Evolutionary conservation across 129 eudicot genomes (phyloP), one percentile per base, ranked within the genome.

Genomic region (Ambrosia trifida): DNA sequence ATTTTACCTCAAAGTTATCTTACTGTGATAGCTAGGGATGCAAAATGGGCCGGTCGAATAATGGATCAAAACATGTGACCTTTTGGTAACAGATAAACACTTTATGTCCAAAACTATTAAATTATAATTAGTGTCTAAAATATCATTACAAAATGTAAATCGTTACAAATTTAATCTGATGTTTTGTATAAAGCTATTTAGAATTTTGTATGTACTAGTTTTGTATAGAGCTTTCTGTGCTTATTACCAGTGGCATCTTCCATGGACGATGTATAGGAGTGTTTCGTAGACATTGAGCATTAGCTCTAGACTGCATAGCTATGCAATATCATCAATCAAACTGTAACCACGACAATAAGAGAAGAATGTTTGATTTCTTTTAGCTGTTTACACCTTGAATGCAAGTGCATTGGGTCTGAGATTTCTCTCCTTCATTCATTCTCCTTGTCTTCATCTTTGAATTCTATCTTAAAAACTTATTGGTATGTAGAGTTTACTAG

Each of bases 401-500:
- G n/a, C 32, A 64, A 64, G 17, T 2, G 52, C 32, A 66, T 2
- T 7, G 0, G 14, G 7, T 13, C 11, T 46, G 58, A 24, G 58
- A 66, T 46, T 45, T 66, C 28, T 62, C 46, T 35, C 13, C 66
- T 31, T 33, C 40, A 20, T 74, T n/a, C n/a, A n/a, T n/a, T n/a
- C 19, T 19, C 63, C 18, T 19, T 50, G 30, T 74, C 66, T 53
- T 53, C 66, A 28, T 75, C 20, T 41, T 12, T 65, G 52, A 49
- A 54, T 54, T 51, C 50, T 35, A 24, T 64, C 59, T 62, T 53
- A 63, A 51, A 62, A 52, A 54, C 60, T 30, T 70, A 52, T 41
- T 40, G 49, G 47, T 46, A 17, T 67, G 85, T 79, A 94, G 97
- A 84, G 69, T 36, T 73, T 75, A 32, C 70, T 94, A 80, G 80